Conservation (phyloP, 2,329 filamentous ascomycete genomes). For the Magnaporthiopsis poae region DNA sequence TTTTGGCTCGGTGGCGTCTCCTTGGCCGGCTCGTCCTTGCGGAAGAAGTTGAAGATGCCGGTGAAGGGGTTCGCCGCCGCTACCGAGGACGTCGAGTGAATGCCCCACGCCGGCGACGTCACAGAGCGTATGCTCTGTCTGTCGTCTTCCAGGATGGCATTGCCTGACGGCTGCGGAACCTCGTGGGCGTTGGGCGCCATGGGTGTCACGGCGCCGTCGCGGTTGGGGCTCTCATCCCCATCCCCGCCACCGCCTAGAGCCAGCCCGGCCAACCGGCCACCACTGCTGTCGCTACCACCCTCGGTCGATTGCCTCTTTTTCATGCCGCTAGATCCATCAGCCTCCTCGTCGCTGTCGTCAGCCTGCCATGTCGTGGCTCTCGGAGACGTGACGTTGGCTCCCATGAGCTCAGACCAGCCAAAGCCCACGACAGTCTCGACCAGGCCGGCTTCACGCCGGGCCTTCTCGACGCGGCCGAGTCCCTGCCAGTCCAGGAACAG, state of each 20-base stretch:
- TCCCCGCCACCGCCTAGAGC: background rate
- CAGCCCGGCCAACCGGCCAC: background rate
- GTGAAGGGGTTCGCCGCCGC: conserved; percentile 43
- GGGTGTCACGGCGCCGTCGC: conserved; percentile 14
- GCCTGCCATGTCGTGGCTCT: conserved; percentile 33
- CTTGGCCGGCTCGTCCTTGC: conserved; percentile 43
- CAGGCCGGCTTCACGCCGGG: conserved; percentile 78
- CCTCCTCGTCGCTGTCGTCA: conserved; percentile 20
- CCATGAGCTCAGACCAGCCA: conserved; percentile 87
- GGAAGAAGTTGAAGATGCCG: conserved; percentile 66
- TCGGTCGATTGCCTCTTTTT: background rate
- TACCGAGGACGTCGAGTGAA: conserved; percentile 17
- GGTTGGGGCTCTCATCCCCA: background rate
- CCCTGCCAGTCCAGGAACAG: conserved; percentile 95
- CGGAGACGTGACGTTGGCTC: conserved; percentile 46
- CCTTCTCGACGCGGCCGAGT: conserved; percentile 85
- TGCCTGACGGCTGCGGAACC: conserved; percentile 61
- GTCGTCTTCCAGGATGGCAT: conserved; percentile 60
- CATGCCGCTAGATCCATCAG: background rate
- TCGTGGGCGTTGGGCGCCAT: conserved; percentile 25
- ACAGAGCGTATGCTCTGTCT: conserved; percentile 44
- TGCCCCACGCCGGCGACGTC: conserved; percentile 13
- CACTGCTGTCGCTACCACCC: background rate
- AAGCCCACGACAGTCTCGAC: conserved; percentile 89
- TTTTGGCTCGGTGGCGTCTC: conserved; percentile 40